A percentile compares a stretch with the other conserved stretches of the same genome.
Conservation (phyloP, 148 eudicot species). For the Fagopyrum esculentum region DNA sequence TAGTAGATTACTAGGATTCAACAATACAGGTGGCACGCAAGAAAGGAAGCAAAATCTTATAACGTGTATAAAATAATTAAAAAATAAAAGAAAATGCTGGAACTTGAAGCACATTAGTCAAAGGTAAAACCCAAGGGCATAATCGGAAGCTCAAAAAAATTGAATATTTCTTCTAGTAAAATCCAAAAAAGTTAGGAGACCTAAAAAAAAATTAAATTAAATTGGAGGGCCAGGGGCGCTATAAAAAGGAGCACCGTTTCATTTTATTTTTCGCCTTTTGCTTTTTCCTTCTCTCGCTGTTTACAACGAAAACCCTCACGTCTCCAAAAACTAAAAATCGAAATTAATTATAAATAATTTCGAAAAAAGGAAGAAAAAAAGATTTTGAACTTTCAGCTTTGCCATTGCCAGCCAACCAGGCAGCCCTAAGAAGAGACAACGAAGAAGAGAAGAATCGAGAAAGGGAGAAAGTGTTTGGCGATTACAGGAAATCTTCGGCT, state of each 20-base stretch:
- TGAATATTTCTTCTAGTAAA: slow-evolving; percentile 1
- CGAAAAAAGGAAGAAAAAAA: not conserved
- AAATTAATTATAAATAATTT: not conserved
- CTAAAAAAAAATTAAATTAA: not conserved
- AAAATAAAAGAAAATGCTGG: not conserved
- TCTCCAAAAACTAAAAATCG: not conserved
- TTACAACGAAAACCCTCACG: slow-evolving; percentile 12
- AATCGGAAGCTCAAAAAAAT: not conserved
- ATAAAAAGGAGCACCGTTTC: slow-evolving; percentile 1
- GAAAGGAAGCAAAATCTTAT: not conserved
- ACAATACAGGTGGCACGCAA: slow-evolving; percentile 1
- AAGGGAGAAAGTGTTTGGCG: not conserved
- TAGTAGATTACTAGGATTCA: no score
- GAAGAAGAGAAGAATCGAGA: not conserved
- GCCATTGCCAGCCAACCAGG: not conserved
- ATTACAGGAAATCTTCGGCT: not conserved
- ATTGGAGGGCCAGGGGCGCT: not conserved
- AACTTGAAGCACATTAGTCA: not conserved
- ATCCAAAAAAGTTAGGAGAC: slow-evolving; percentile 13
- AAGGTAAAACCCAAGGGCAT: not conserved
- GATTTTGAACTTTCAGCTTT: not conserved
- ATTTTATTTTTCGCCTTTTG: not conserved
- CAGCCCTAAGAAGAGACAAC: slow-evolving; percentile 4
- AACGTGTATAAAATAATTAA: not conserved
- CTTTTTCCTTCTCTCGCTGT: not conserved